Evolutionary conservation across 345 rosid species (phyloP).

Genomic region (Citrus maxima): DNA sequence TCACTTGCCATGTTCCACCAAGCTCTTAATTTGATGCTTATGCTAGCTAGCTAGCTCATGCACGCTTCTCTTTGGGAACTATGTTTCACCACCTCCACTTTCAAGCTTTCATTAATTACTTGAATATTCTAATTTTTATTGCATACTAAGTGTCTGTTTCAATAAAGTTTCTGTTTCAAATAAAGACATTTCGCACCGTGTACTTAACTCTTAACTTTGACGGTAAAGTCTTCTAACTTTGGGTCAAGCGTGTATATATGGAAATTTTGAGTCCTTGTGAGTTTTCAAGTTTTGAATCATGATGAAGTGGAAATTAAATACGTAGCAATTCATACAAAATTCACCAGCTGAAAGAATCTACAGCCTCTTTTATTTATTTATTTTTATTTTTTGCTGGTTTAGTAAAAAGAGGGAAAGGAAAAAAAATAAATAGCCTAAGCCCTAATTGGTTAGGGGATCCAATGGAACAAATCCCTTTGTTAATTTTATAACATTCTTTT

Average conservation of each 20-base stretch:
- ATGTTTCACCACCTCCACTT: constrained; percentile 10
- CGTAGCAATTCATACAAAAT: too few relatives aligned
- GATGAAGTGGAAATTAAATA: too few relatives aligned
- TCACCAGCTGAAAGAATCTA: not conserved
- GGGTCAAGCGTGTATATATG: not conserved
- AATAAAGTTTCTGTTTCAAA: not conserved
- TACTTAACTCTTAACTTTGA: not conserved
- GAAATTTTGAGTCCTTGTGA: not conserved
- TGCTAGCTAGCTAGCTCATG: constrained; percentile 1
- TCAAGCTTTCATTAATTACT: not conserved
- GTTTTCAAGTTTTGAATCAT: too few relatives aligned
- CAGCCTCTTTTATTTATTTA: not conserved
- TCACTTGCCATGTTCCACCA: constrained; percentile 34
- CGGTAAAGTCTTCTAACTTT: too few relatives aligned
- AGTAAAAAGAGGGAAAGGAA: not conserved
- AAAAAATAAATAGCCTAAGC: not conserved
- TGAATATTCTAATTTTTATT: not conserved
- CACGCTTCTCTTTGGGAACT: constrained; percentile 27
- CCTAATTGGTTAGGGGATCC: not conserved
- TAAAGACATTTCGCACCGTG: not conserved
- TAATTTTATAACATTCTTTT: constrained; percentile 2
- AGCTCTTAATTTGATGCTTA: constrained; percentile 34
- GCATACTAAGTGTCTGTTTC: not conserved
- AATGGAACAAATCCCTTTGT: not conserved
- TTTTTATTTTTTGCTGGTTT: not conserved